A percentile compares a stretch with the other conserved stretches of the same genome.
phyloP scores from a whole-genome alignment of 139 green algal genomes.

The Diplosphaera chodatii region DNA sequence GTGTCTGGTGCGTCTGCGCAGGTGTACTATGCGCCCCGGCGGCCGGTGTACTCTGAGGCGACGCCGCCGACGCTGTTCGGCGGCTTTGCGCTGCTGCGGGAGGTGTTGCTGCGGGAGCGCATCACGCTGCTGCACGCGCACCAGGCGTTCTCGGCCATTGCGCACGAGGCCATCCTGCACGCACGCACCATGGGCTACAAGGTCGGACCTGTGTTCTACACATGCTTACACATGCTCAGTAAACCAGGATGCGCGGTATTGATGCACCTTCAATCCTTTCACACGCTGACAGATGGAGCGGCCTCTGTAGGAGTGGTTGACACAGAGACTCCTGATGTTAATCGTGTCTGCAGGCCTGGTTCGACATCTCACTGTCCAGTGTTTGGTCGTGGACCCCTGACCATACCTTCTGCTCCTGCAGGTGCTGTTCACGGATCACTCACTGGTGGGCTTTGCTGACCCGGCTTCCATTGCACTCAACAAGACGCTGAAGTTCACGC shows the following conservation, averaged over 20 bases:
- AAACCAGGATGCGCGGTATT: no score
- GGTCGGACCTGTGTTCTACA: conserved; percentile 20
- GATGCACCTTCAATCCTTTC: no score
- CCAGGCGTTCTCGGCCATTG: conserved; percentile 79
- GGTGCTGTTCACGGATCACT: conserved; percentile 97
- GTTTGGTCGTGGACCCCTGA: no score
- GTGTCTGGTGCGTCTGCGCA: no score
- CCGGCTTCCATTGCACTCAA: conserved; percentile 80
- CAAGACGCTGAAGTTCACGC: conserved; percentile 69
- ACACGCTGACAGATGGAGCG: no score
- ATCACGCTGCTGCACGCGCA: conserved; percentile 83
- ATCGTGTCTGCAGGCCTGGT: no score
- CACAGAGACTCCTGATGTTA: no score
- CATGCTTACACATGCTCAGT: no score
- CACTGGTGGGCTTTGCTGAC: conserved; percentile 93
- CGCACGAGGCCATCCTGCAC: conserved; percentile 75
- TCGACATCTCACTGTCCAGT: no score
- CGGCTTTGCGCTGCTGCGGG: conserved; percentile 39
- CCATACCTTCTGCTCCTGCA: conserved; percentile 14
- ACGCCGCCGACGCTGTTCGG: conserved; percentile 66
- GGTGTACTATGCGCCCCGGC: conserved; percentile 89
- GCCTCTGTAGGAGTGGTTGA: no score
- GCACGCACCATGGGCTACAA: conserved; percentile 76
- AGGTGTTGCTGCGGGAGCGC: conserved; percentile 68
- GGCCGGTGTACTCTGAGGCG: conserved; percentile 61